Conservation (phyloP, 805 yeast species). For the Kregervanrija fluxuum region DNA sequence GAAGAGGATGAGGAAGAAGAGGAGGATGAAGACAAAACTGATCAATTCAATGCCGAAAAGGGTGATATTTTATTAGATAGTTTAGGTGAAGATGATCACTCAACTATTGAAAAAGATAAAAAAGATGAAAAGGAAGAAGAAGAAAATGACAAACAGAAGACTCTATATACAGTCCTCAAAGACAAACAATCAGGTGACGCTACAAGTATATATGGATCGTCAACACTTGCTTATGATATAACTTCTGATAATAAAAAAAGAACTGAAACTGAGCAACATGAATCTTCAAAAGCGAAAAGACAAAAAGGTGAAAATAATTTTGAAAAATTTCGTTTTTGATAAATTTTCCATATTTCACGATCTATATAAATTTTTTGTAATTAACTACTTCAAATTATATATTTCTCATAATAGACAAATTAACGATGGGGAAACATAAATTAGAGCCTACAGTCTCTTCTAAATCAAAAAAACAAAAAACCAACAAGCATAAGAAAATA, state of each 20-base stretch:
- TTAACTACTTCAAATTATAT: too few species aligned
- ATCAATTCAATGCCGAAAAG: constrained; percentile 24
- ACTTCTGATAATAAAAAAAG: background rate
- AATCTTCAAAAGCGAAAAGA: background rate
- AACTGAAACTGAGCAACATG: background rate
- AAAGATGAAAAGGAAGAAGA: constrained; percentile 6
- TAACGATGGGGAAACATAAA: too few species aligned
- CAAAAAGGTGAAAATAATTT: constrained; percentile 4
- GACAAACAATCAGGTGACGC: constrained; percentile 17
- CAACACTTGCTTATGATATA: constrained; percentile 19
- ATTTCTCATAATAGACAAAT: too few species aligned
- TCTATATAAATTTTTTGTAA: too few species aligned
- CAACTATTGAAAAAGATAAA: constrained; percentile 4
- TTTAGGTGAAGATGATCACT: constrained; percentile 17
- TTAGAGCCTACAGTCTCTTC: background rate
- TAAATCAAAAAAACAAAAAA: background rate
- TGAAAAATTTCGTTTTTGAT: background rate
- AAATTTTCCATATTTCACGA: too few species aligned
- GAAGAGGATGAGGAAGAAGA: constrained; percentile 25
- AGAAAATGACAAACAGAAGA: constrained; percentile 14
- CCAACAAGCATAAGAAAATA: constrained; percentile 3
- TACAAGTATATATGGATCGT: constrained; percentile 26
- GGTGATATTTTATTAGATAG: constrained; percentile 25
- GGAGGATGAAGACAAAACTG: constrained; percentile 14
- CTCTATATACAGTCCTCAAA: constrained; percentile 28